Evolutionary conservation across 345 rosid genomes (phyloP).

Genomic region (Psidium friedrichsthalianum): DNA sequence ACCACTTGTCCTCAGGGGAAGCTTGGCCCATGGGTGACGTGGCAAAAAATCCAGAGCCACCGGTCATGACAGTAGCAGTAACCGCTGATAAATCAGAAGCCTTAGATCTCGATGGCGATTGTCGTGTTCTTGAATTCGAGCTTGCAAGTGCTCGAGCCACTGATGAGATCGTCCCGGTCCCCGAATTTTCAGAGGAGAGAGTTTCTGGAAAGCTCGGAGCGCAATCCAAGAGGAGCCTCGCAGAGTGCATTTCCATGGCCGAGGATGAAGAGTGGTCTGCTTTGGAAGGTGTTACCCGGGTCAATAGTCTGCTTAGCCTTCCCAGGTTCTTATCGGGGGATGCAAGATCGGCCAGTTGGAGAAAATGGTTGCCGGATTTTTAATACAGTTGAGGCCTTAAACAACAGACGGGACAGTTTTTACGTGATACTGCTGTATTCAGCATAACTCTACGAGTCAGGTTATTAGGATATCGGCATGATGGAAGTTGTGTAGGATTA

Average conservation of each 20-base stretch:
- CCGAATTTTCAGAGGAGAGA: slow-evolving; percentile 38
- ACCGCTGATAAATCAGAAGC: neutral
- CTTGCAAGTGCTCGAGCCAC: slow-evolving; percentile 14
- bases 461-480: neutral
- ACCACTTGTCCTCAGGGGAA: slow-evolving; percentile 22
- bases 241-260: slow-evolving; percentile 55
- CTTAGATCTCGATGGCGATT: neutral
- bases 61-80: neutral
- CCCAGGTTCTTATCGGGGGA: slow-evolving; percentile 74
- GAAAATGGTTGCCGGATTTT: slow-evolving; percentile 56
- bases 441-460: neutral
- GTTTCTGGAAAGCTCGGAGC: slow-evolving; percentile 5
- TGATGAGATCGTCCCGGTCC: slow-evolving; percentile 53
- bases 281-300: slow-evolving; percentile 82
- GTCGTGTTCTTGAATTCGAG: slow-evolving; percentile 7
- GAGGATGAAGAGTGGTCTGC: slow-evolving; percentile 95
- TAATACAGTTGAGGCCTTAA: neutral
- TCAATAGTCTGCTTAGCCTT: slow-evolving; percentile 82
- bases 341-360: slow-evolving; percentile 59
- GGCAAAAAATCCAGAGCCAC: slow-evolving; percentile 3
- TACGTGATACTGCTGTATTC: neutral
- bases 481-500: neutral
- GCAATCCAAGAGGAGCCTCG: slow-evolving; percentile 58
- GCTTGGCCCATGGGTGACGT: slow-evolving; percentile 5
- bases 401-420: neutral